Percentiles rank a stretch among this genome's conserved stretches.
phyloP scores from a whole-genome alignment of 202 grass and related monocot species.

The Dendrocalamus latiflorus region DNA sequence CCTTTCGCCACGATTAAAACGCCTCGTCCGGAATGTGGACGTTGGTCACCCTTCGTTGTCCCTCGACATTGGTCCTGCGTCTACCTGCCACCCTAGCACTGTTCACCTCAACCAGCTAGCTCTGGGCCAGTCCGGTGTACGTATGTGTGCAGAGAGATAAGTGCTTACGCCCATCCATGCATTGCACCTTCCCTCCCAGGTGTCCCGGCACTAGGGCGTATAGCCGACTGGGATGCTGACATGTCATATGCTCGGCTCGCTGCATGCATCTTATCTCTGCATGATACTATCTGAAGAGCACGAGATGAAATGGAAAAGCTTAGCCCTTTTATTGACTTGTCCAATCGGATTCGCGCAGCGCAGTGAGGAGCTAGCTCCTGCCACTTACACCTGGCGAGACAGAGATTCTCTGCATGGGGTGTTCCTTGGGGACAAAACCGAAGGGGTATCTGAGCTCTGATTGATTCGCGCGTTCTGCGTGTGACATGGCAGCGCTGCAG shows the following conservation, averaged over 20 bases:
- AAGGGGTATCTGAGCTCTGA: background rate
- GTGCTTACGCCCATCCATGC: background rate
- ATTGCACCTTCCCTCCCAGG: background rate
- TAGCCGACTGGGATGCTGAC: background rate
- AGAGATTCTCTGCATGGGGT: slow-evolving; percentile 18
- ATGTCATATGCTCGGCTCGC: background rate
- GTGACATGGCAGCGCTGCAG: background rate
- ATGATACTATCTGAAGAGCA: background rate
- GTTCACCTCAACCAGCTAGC: background rate
- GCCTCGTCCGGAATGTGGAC: background rate
- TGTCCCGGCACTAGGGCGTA: background rate
- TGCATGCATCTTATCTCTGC: background rate
- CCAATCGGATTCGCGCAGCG: background rate
- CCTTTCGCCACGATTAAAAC: background rate
- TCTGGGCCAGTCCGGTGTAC: background rate
- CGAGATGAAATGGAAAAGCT: background rate
- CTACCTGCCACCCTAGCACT: background rate
- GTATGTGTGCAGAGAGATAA: background rate
- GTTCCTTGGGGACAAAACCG: background rate
- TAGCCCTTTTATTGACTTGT: background rate
- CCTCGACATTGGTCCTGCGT: background rate
- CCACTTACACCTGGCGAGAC: background rate
- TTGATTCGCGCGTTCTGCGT: background rate
- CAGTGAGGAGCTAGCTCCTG: background rate
- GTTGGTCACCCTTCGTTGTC: slow-evolving; percentile 5